phyloP scores from a whole-genome alignment of 768 basidiomycete species.

The Leucosporidium yakuticum region DNA sequence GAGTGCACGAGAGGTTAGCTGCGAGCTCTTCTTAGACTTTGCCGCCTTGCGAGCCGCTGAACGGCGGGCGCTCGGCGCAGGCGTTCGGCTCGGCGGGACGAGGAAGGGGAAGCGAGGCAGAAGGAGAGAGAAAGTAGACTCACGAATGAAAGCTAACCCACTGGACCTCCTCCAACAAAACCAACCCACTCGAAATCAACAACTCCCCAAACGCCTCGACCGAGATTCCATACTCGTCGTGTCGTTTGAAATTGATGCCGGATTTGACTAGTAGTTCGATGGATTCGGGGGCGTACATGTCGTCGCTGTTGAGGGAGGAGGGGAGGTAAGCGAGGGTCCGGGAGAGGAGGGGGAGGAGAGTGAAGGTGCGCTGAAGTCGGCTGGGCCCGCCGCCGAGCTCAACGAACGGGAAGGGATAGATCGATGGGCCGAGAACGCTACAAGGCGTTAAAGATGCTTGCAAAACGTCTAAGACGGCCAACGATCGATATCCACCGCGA shows the following conservation, averaged over 20 bases:
- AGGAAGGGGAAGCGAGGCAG: not conserved
- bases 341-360: no score
- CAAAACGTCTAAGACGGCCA: no score
- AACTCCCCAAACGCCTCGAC: constrained; percentile 95
- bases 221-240: constrained; percentile 82
- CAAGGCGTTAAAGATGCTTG: no score
- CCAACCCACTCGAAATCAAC: constrained; percentile 91
- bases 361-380: no score
- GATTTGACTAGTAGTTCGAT: constrained; percentile 85
- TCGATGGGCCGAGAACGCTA: no score
- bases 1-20: not conserved
- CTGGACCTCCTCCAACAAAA: constrained; percentile 75
- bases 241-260: constrained; percentile 89
- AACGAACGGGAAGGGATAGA: no score
- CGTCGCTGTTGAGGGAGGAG: constrained; percentile 56
- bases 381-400: no score
- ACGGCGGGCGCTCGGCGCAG: not conserved
- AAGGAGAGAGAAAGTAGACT: constrained; percentile 40
- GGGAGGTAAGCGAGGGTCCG: not conserved
- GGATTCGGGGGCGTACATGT: constrained; percentile 98
- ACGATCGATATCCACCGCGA: no score
- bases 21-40: not conserved
- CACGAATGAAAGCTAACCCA: constrained; percentile 99
- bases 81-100: not conserved
- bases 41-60: no score